These are phyloP conservation scores for Kwoniella shivajii DNA, from an alignment of 1,284 basidiomycete species.

Conservation along the genomic window DNA sequence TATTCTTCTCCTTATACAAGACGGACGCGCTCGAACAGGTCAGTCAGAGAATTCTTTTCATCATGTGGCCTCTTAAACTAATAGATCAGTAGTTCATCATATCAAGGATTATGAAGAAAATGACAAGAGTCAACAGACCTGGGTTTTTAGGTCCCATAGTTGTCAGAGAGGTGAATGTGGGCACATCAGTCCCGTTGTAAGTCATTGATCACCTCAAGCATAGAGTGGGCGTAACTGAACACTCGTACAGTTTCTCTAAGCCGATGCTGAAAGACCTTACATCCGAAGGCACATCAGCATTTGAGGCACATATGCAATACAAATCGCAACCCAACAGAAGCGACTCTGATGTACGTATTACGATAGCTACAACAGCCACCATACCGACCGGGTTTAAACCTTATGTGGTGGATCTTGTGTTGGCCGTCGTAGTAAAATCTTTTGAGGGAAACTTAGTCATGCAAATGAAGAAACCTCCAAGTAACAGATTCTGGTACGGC, in stretches of 20 bases:
- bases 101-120: slow-evolving; percentile 85
- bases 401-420: slow-evolving; percentile 82
- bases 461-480: slow-evolving; percentile 92
- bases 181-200: slow-evolving; percentile 66
- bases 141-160: slow-evolving; percentile 80
- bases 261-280: slow-evolving; percentile 97
- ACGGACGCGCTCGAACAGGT: slow-evolving; percentile 73
- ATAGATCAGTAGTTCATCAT: slow-evolving; percentile 66
- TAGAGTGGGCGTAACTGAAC: slow-evolving; percentile 12
- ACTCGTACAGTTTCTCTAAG: slow-evolving; percentile 68
- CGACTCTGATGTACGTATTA: slow-evolving; percentile 83
- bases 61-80: slow-evolving; percentile 1
- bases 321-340: slow-evolving; percentile 28
- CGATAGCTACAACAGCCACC: slow-evolving; percentile 77
- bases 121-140: slow-evolving; percentile 86
- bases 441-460: slow-evolving; percentile 88
- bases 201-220: slow-evolving; percentile 2
- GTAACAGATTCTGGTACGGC: slow-evolving; percentile 95
- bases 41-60: slow-evolving; percentile 8
- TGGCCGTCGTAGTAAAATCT: slow-evolving; percentile 80
- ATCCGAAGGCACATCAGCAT: slow-evolving; percentile 83
- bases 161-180: slow-evolving; percentile 87
- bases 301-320: slow-evolving; percentile 84
- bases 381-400: slow-evolving; percentile 79
- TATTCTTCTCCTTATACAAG: slow-evolving; percentile 89